Conservation (phyloP, 169 alveolate species). For the Plasmodium yoelii region DNA sequence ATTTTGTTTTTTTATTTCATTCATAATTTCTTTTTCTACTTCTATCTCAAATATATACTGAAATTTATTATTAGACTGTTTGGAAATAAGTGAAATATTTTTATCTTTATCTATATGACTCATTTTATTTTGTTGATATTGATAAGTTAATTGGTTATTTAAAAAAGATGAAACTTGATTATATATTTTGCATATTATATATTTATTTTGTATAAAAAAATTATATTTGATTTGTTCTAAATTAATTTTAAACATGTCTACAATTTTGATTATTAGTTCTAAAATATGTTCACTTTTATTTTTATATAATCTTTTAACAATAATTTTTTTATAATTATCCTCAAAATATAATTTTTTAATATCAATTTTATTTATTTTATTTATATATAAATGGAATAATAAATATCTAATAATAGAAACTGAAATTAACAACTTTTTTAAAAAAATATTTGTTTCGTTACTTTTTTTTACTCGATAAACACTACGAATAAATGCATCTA, state of each 20-base stretch:
- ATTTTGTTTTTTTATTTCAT: conserved; percentile 7
- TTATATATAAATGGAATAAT: not conserved
- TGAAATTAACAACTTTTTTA: conserved; percentile 12
- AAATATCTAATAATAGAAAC: conserved; percentile 28
- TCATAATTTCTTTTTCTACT: conserved; percentile 48
- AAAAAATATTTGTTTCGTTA: not conserved
- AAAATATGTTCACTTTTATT: conserved; percentile 33
- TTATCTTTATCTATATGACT: not conserved
- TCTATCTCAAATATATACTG: conserved; percentile 58
- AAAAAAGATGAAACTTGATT: not conserved
- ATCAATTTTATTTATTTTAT: conserved; percentile 13
- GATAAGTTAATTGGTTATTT: not conserved
- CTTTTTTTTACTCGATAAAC: not conserved
- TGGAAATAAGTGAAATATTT: not conserved
- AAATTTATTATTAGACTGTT: not conserved
- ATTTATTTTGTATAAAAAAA: not conserved
- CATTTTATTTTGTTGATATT: not conserved
- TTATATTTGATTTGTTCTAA: conserved; percentile 5
- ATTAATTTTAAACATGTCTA: conserved; percentile 13
- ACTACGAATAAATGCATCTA: conserved; percentile 18
- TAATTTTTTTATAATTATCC: conserved; percentile 34
- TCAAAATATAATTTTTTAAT: conserved; percentile 35
- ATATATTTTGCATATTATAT: conserved; percentile 3
- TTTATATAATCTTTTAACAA: conserved; percentile 54
- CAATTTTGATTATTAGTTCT: conserved; percentile 30